phyloP scores from a whole-genome alignment of 176 grass and related monocot genomes.

The Elaeis guineensis region DNA sequence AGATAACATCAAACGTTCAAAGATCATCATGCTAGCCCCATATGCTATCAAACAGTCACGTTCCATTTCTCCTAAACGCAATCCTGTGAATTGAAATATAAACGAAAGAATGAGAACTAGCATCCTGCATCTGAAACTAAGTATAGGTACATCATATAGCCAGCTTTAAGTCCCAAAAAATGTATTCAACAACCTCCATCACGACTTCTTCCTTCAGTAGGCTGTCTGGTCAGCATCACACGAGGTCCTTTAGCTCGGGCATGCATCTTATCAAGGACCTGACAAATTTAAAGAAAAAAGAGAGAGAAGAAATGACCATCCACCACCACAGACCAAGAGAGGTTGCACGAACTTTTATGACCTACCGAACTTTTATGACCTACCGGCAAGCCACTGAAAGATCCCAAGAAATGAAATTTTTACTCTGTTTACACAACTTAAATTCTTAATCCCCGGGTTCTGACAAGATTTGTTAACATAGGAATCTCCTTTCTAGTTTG shows the following conservation, averaged over 20 bases:
- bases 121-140: not conserved
- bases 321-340: too few species aligned
- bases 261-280: constrained; percentile 99
- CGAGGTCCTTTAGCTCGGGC: constrained; percentile 76
- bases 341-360: too few species aligned
- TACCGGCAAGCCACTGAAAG: too few species aligned
- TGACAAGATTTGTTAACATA: too few species aligned
- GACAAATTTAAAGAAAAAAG: not conserved
- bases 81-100: constrained; percentile 32
- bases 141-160: not conserved
- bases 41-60: constrained; percentile 95
- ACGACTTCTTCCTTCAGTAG: constrained; percentile 90
- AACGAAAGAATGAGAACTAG: not conserved
- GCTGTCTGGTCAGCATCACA: constrained; percentile 73
- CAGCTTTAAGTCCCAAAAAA: too few species aligned
- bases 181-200: constrained; percentile 51
- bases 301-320: not conserved
- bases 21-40: constrained; percentile 94
- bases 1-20: constrained; percentile 87
- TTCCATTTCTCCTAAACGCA: constrained; percentile 97
- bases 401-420: too few species aligned
- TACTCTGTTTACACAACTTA: too few species aligned
- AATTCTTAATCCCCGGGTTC: too few species aligned
- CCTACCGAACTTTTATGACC: too few species aligned
- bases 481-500: too few species aligned